Base-by-base conservation (phyloP, 2,329 filamentous ascomycete species). In the Epichloe aotearoae region DNA sequence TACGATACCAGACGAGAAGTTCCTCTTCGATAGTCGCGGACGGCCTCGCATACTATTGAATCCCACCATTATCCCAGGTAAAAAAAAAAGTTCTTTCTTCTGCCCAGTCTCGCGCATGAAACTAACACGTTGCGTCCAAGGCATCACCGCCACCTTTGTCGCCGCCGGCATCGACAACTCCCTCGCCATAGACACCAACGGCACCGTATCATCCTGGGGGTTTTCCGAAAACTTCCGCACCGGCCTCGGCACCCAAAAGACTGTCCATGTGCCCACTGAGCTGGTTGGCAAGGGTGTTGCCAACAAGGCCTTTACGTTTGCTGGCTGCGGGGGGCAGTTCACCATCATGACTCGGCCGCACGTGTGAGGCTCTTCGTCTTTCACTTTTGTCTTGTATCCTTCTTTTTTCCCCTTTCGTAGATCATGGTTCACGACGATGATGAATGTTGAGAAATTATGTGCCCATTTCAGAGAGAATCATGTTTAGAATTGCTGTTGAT, bases 161-260 rank as follows among this genome's bases (percentile, higher is more conserved):
- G 71, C 77, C 14, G 78, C 80, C 45, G 82, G 78, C 30, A 77
- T 77, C 2, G 84, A 88, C 57, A 82, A 84, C 64, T 81, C 74
- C 76, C 76, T 88, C 51, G 81, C 77, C 37, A 73, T 88, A 58
- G 78, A 77, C 55, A 71, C 71, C 49, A 73, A 83, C 44, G 84
- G 85, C 52, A 76, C 77, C 57, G 81, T 82, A 12, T 87, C 80
- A 65, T 76, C 76, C 4, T 88, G 84, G 84, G 85, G 85, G 3
- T 88, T 88, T 68, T 82, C 77, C 10, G 77, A 76, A 39, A 84
- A 80, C 57, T 86, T 83, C 62, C 83, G 86, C 65, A 86, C 83
- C 11, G 85, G 84, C 3, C 79, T 79, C 52, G 83, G 82, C n/a
- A 80, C 74, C 5, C 39, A 53, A 30, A 45, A 30, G 20, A 50